Base-by-base conservation (phyloP, 768 basidiomycete genomes). In the Boletus sensibilis region DNA sequence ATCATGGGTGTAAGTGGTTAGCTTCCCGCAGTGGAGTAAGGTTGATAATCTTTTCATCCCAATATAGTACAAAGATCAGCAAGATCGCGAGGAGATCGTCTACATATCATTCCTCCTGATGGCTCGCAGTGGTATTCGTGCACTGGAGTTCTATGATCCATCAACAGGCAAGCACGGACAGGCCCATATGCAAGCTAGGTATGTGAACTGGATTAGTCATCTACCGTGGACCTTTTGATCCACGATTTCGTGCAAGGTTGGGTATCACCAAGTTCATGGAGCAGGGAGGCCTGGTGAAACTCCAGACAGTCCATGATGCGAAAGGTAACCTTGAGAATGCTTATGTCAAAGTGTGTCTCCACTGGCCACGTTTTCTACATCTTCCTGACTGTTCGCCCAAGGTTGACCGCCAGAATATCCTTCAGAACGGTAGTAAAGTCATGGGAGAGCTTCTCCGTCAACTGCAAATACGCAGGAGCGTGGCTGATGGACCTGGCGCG, bases 141-240 rank as follows among this genome's bases (percentile, higher is more conserved):
- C 84, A 5, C 77, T 94, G 37, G 90, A 94, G 69, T 92, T 78
- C 68, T 95, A 89, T 63, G 90, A 95, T 64, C 92, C 92, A 25
- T 76, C 74, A 27, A 89, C 85, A 14, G 75, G 85, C 72, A 92
- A 92, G 70, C 92, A 94, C 64, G 90, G 92, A 18, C 90, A 94
- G 67, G 91, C 90, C 16, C 90, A 92, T 66, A 94, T 92, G 92
- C 89, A 93, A 72, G 91, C 90, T 43, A 83, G 90, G 89, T 90
- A 69, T 45, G 81, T 58, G 27, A 29, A 29, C 20, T 21, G 37
- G 14, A 46, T 49, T 7, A 23, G 8, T 12, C 14, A 21, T 9
- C 0, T 10, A 1, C 14, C 0, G 1, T 8, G n/a, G 4, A 43
- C 3, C 16, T 18, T 27, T 54, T 53, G n/a, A 49, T 44, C n/a